Evolutionary conservation across 805 yeast genomes (phyloP).

Genomic region (Saturnispora silvae): DNA sequence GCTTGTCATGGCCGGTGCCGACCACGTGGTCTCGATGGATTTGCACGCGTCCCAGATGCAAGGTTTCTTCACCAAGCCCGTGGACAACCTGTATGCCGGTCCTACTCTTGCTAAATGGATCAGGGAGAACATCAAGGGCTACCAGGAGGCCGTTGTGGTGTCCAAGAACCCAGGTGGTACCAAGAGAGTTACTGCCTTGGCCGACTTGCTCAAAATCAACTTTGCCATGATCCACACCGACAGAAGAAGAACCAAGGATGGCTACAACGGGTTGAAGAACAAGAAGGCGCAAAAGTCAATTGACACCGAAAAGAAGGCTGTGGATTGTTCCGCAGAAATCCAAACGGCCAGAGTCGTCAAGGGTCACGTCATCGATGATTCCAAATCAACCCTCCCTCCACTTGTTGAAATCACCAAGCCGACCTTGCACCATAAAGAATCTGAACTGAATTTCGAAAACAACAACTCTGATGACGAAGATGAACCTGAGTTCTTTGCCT

Average conservation of each 20-base stretch:
- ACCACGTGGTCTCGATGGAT: constrained; percentile 97
- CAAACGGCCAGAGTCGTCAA: constrained; percentile 94
- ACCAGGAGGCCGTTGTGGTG: constrained; percentile 84
- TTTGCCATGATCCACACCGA: constrained; percentile 99
- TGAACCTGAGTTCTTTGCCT: constrained; percentile 48
- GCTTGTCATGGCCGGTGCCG: constrained; percentile 97
- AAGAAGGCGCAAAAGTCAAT: constrained; percentile 31
- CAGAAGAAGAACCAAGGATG: constrained; percentile 79
- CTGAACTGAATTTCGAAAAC: constrained; percentile 45
- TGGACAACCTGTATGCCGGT: constrained; percentile 91
- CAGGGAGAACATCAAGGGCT: constrained; percentile 76
- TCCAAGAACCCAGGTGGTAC: constrained; percentile 99
- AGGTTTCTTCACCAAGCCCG: constrained; percentile 95
- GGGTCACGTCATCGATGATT: constrained; percentile 95
- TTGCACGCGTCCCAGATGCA: constrained; percentile 97
- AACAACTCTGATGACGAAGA: constrained; percentile 84
- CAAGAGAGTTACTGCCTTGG: constrained; percentile 92
- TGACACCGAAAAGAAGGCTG: constrained; percentile 34
- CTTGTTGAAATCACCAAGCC: constrained; percentile 11
- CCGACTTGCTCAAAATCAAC: constrained; percentile 91
- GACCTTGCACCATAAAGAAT: constrained; percentile 16
- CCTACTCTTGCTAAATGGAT: constrained; percentile 97
- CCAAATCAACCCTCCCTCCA: constrained; percentile 8
- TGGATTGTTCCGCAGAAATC: constrained; percentile 64
- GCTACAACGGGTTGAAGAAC: constrained; percentile 31